A percentile compares a stretch with the other conserved stretches of the same genome.
Evolutionary conservation across 2,329 filamentous ascomycete species (phyloP).

Genomic region (Calycina marina): DNA sequence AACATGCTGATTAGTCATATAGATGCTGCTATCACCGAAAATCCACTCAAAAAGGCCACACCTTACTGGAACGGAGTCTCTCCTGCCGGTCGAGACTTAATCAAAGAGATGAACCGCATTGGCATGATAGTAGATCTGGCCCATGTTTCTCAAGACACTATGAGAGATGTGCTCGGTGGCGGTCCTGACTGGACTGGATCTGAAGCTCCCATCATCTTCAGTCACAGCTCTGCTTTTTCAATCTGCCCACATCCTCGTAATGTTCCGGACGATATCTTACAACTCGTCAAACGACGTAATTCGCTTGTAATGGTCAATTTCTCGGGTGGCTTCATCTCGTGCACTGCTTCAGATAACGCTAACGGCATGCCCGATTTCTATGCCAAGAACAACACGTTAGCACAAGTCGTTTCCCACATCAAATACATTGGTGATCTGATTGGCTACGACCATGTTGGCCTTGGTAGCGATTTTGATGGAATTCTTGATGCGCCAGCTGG

Average conservation of each 20-base stretch:
- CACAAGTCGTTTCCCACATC: conserved; percentile 68
- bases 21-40: conserved; percentile 59
- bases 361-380: conserved; percentile 55
- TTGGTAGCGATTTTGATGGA: conserved; percentile 84
- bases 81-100: conserved; percentile 47
- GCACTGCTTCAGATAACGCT: conserved; percentile 35
- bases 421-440: conserved; percentile 68
- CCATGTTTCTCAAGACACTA: conserved; percentile 67
- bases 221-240: conserved; percentile 68
- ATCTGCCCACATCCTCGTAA: conserved; percentile 84
- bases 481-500: conserved; percentile 34
- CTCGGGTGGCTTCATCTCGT: conserved; percentile 67
- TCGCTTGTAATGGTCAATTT: conserved; percentile 90
- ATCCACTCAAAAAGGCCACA: conserved; percentile 28
- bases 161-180: conserved; percentile 65
- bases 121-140: conserved; percentile 89
- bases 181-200: conserved; percentile 51
- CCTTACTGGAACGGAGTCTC: conserved; percentile 62
- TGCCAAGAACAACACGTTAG: conserved; percentile 55
- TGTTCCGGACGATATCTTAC: conserved; percentile 70
- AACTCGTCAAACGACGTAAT: conserved; percentile 57
- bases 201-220: conserved; percentile 73
- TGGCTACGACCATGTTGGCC: conserved; percentile 74
- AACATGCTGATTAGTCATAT: too few relatives aligned
- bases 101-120: conserved; percentile 85